Conservation (phyloP, 805 yeast genomes). For the Metschnikowia borealis region DNA sequence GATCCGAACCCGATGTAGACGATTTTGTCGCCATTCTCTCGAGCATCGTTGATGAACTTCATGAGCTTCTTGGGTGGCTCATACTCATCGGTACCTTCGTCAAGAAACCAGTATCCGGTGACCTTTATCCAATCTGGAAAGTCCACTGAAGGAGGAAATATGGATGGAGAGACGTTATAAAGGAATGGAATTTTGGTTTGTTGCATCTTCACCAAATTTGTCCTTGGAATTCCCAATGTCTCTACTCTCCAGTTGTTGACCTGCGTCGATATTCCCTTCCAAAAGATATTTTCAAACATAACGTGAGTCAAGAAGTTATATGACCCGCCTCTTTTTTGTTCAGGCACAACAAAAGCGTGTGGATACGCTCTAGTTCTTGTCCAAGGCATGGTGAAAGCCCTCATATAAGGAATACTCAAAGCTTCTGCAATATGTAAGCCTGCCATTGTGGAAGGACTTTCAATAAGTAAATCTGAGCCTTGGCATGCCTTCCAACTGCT, state of each 20-base stretch:
- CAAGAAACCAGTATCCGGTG: conserved; percentile 93
- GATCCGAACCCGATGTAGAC: conserved; percentile 96
- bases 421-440: conserved; percentile 96
- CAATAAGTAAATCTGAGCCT: conserved; percentile 76
- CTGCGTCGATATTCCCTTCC: conserved; percentile 88
- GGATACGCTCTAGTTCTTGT: conserved; percentile 93
- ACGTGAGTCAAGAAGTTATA: conserved; percentile 91
- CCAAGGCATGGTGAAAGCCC: conserved; percentile 99
- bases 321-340: conserved; percentile 87
- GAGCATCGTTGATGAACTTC: conserved; percentile 61
- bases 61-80: conserved; percentile 57
- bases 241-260: conserved; percentile 84
- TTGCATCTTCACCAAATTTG: conserved; percentile 66
- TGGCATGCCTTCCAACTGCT: conserved; percentile 88
- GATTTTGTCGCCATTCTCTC: conserved; percentile 56
- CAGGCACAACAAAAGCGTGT: conserved; percentile 94
- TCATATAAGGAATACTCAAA: conserved; percentile 78
- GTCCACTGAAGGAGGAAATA: conserved; percentile 90
- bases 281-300: conserved; percentile 85
- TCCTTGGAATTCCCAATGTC: conserved; percentile 58
- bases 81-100: conserved; percentile 53
- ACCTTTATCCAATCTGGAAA: conserved; percentile 94
- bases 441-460: conserved; percentile 95
- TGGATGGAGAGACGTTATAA: conserved; percentile 82
- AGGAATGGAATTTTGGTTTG: conserved; percentile 82